Evolutionary conservation across 768 basidiomycete genomes (phyloP), one percentile per base, ranked within the genome.

Genomic region (Rhodotorula toruloides): DNA sequence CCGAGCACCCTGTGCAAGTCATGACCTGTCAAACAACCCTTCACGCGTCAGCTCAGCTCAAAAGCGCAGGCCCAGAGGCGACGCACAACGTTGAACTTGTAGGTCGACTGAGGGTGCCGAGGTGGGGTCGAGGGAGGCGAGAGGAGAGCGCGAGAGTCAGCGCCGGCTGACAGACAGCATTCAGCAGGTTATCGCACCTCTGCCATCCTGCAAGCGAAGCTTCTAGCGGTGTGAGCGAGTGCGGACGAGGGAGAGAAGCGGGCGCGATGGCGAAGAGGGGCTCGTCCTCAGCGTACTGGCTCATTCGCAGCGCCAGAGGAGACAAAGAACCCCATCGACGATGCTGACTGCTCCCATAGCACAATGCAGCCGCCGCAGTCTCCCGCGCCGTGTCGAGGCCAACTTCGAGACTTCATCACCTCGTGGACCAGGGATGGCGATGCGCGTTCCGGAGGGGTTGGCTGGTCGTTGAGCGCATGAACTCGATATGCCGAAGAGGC

Each of bases 1-100:
- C 86, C 37, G 90, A 90, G 80, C 91, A 94, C 34, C 91, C 91
- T 36, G 77, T 75, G 80, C 91, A 94, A 44, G 71, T 68, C 71
- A 72, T 72, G 32, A 42, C 39, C 70, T 68, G 62, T 22, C 10
- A n/a, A n/a, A n/a, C n/a, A n/a, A 11, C 2, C 12, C 21, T 9
- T 16, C 42, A 2, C 22, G 43, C 0, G 55, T 29, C 48, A n/a
- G 34, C 10, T 12, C n/a, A 17, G 39, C 6, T 12, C 32, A 2
- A 7, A 39, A 5, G 40, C 5, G 46, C 32, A 40, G 17, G 19
- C 32, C 10, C 27, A 27, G 27, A 16, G 5, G 39, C 17, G 37
- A 52, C 63, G 46, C n/a, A 72, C 66, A 46, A 68, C 66, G 43
- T 63, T 48, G 63, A 68, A 68, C 53, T 65, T 55, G 71, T 65